Conservation (phyloP, 352 stramenopile genomes). For the Pythium aquatile region DNA sequence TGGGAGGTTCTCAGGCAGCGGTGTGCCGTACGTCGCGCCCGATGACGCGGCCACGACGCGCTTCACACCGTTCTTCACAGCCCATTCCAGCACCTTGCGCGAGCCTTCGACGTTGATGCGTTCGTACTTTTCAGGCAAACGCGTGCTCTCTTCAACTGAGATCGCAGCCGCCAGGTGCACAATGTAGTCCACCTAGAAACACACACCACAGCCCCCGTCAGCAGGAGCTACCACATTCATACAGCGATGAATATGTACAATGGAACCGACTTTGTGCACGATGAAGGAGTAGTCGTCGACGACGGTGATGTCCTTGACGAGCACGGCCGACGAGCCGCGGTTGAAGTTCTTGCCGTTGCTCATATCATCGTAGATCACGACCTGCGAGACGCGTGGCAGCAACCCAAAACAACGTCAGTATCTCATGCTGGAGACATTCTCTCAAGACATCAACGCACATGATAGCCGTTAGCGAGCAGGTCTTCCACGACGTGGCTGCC, state of each 20-base stretch:
- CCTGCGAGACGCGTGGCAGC: constrained; percentile 30
- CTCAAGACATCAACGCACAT: constrained; percentile 38
- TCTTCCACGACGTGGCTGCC: constrained; percentile 85
- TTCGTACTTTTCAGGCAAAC: constrained; percentile 84
- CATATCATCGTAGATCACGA: constrained; percentile 87
- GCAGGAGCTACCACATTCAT: neutral
- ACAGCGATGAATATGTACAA: neutral
- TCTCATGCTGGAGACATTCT: neutral
- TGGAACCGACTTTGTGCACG: constrained; percentile 57
- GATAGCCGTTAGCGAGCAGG: constrained; percentile 68
- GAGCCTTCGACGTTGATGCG: constrained; percentile 83
- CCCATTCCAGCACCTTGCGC: constrained; percentile 81
- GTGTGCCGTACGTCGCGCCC: constrained; percentile 71
- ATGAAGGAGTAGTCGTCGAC: constrained; percentile 79
- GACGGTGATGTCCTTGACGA: constrained; percentile 85
- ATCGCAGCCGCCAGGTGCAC: constrained; percentile 83
- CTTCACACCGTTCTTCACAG: constrained; percentile 68
- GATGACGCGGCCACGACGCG: constrained; percentile 79
- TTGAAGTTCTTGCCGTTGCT: constrained; percentile 89
- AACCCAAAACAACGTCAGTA: neutral
- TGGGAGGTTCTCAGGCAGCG: constrained; percentile 61
- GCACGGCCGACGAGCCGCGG: constrained; percentile 57
- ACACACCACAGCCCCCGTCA: neutral
- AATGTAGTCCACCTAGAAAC: constrained; percentile 69
- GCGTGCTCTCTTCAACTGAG: constrained; percentile 83